A percentile compares a stretch with the other conserved stretches of the same genome.
Conservation (phyloP, 2,329 filamentous ascomycete species). For the Diaporthe aspalathi region DNA sequence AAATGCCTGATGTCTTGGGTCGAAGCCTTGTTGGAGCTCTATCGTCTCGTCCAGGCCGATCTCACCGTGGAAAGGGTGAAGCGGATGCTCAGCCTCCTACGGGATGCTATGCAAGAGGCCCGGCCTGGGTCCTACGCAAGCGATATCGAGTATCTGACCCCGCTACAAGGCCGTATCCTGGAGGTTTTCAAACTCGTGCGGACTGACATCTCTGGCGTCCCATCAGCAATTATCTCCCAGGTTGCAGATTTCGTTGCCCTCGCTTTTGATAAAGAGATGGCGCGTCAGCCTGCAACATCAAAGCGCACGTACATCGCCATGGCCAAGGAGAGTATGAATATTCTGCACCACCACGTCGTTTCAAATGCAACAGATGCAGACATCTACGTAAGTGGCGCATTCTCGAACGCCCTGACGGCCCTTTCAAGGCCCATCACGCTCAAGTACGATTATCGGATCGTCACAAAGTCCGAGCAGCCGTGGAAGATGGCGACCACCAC, state of each 20-base stretch:
- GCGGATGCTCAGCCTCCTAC: slow-evolving; percentile 77
- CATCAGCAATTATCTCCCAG: slow-evolving; percentile 75
- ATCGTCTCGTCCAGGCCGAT: slow-evolving; percentile 75
- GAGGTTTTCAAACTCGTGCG: slow-evolving; percentile 75
- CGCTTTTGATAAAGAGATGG: slow-evolving; percentile 65
- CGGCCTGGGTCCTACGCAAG: slow-evolving; percentile 74
- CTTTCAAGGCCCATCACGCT: slow-evolving; percentile 77
- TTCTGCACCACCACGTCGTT: slow-evolving; percentile 71
- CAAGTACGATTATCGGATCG: slow-evolving; percentile 82
- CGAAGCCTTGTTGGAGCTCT: slow-evolving; percentile 79
- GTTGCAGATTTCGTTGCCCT: slow-evolving; percentile 78
- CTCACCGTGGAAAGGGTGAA: slow-evolving; percentile 72
- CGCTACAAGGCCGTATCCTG: slow-evolving; percentile 77
- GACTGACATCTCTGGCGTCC: slow-evolving; percentile 72
- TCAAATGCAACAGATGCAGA: slow-evolving; percentile 71
- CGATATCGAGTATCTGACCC: slow-evolving; percentile 79
- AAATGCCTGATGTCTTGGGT: slow-evolving; percentile 89
- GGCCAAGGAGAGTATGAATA: slow-evolving; percentile 82
- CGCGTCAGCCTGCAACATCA: slow-evolving; percentile 50
- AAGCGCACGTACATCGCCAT: slow-evolving; percentile 89
- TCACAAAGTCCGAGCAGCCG: slow-evolving; percentile 76
- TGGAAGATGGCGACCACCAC: slow-evolving; percentile 86
- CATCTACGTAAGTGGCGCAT: slow-evolving; percentile 76
- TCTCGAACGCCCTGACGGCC: slow-evolving; percentile 73
- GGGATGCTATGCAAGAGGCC: slow-evolving; percentile 77